Evolutionary conservation across 495 filamentous ascomycete species (phyloP), one percentile per base, ranked within the genome.

Genomic region (Penicillium lividum): DNA sequence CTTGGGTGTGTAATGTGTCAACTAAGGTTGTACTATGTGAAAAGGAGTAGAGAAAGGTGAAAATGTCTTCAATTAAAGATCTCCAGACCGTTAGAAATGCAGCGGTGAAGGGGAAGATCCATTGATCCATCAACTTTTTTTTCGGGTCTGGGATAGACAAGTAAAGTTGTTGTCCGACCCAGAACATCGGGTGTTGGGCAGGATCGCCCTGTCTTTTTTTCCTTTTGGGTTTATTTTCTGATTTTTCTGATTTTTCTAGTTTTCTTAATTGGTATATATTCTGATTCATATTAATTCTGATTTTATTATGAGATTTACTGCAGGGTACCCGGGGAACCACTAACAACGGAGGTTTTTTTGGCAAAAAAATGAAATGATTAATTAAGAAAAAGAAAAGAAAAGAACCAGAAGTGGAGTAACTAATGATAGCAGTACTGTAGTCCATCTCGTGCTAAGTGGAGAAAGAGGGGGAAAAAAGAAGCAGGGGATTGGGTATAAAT

Each of bases 141-240:
- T 34, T 40, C 49, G 48, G 56, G 49, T 16, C 50, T 53, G 34
- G 30, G 51, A 64, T 56, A 54, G 15, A 43, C 58, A 60, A 59
- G 43, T 54, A 52, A 57, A 56, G 60, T 60, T 66, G 54, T 65
- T 68, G 65, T 65, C 65, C 50, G 58, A 66, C 63, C 66, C 66
- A 64, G 43, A 48, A 29, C 59, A 55, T 54, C 60, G 66, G 66
- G 54, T 54, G 57, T 69, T 69, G 66, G 66, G 66, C 66, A 68
- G 62, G 66, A 66, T 59, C 57, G 43, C 25, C 53, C 28, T 45
- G 42, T 18, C 15, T 22, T 52, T 27, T 51, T 33, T 31, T 31
- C 6, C n/a, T 51, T 51, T 25, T 34, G 16, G 13, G 18, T 44
- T 30, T 31, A 44, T 30, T 6, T 31, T 43, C n/a, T 44, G 43